phyloP scores from a whole-genome alignment of 306 rosid genomes.

The Hippophae gyantsensis region DNA sequence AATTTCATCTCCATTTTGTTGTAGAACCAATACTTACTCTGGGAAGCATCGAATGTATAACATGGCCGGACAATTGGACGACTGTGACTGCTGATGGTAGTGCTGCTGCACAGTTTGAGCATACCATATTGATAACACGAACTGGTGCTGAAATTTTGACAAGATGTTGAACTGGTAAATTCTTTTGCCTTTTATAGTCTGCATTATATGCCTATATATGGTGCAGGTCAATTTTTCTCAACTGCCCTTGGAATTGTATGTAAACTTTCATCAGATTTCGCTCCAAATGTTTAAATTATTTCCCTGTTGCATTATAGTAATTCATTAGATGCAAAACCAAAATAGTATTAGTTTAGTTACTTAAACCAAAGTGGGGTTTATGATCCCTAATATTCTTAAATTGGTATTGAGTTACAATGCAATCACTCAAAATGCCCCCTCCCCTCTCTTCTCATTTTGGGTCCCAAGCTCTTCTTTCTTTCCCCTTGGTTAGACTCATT shows the following conservation, averaged over 20 bases:
- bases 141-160: conserved; percentile 91
- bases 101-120: conserved; percentile 93
- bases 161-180: conserved; percentile 23
- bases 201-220: no score
- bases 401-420: no score
- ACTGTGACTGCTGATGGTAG: conserved; percentile 65
- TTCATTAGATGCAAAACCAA: no score
- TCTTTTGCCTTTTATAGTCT: neutral
- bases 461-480: neutral
- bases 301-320: neutral
- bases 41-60: conserved; percentile 64
- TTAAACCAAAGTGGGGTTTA: no score
- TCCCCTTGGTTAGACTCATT: neutral
- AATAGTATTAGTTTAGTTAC: no score
- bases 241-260: neutral
- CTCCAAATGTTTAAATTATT: neutral
- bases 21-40: conserved; percentile 89
- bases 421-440: no score
- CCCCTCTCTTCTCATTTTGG: no score
- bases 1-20: conserved; percentile 1
- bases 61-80: conserved; percentile 98
- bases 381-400: no score
- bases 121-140: conserved; percentile 80
- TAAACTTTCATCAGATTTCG: neutral
- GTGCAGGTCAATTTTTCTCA: no score